phyloP scores from a whole-genome alignment of 257 asterid species.

The Solanum chiquidenum region DNA sequence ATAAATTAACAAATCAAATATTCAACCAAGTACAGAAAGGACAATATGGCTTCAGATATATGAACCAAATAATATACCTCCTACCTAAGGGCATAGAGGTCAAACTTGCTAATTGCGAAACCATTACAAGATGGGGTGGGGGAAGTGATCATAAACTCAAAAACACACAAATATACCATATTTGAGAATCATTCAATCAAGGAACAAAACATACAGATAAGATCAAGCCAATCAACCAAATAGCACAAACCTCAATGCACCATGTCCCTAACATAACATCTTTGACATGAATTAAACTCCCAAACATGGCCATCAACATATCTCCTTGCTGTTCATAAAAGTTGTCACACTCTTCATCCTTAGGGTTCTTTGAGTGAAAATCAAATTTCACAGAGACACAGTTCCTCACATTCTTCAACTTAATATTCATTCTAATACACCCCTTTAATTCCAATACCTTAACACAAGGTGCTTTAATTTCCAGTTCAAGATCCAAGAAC shows the following conservation, averaged over 20 bases:
- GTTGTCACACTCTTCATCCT: background rate
- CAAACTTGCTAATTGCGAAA: background rate
- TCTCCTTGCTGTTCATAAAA: background rate
- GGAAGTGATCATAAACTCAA: background rate
- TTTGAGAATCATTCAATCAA: background rate
- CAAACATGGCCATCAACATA: background rate
- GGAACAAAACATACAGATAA: background rate
- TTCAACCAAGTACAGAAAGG: background rate
- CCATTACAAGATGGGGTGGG: background rate
- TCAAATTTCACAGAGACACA: background rate
- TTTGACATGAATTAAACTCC: background rate
- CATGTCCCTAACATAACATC: background rate
- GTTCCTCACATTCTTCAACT: background rate
- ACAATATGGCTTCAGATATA: background rate
- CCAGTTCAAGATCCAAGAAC: background rate
- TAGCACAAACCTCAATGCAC: constrained; percentile 1
- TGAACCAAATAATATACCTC: background rate
- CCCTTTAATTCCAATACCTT: background rate
- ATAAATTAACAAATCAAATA: background rate
- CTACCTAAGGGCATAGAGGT: background rate
- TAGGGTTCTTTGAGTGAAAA: background rate
- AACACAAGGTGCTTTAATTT: background rate
- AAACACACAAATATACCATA: background rate
- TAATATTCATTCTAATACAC: background rate
- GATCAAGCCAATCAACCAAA: background rate